Evolutionary conservation across 768 basidiomycete species (phyloP).

Genomic region (Tubosaeta sp.): DNA sequence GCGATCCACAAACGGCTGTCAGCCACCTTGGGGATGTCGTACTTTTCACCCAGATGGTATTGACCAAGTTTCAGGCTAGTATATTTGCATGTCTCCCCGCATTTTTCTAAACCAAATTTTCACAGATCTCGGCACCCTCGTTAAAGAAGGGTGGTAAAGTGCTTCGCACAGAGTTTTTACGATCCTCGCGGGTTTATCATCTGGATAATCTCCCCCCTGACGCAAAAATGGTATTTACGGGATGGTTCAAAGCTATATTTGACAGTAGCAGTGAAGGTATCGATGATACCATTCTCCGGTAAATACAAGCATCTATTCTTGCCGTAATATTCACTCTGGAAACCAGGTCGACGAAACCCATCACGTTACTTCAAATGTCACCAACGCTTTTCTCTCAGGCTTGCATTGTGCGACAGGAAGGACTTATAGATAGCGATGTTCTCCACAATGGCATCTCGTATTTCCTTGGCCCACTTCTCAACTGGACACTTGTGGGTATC

Average conservation of each 20-base stretch:
- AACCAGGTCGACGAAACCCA: constrained; percentile 66
- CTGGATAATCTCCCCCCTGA: constrained; percentile 41
- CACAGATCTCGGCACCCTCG: constrained; percentile 46
- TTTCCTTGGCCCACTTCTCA: constrained; percentile 67
- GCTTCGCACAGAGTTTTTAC: constrained; percentile 49
- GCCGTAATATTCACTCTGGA: neutral
- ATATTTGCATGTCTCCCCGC: neutral
- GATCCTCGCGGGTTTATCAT: constrained; percentile 42
- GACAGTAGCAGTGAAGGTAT: constrained; percentile 77
- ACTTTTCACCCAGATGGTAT: constrained; percentile 62
- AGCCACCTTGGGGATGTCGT: constrained; percentile 77
- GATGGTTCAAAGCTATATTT: constrained; percentile 78
- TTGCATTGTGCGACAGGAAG: constrained; percentile 41
- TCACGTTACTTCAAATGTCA: constrained; percentile 61
- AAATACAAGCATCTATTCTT: constrained; percentile 4
- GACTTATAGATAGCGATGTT: constrained; percentile 63
- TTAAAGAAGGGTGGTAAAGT: constrained; percentile 45
- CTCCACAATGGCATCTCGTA: constrained; percentile 74
- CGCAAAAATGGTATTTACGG: constrained; percentile 41
- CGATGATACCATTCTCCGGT: constrained; percentile 74
- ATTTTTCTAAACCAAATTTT: constrained; percentile 1
- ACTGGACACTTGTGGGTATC: constrained; percentile 78
- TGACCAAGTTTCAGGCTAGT: constrained; percentile 62
- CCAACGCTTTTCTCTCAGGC: constrained; percentile 65
- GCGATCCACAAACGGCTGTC: constrained; percentile 81